phyloP scores from a whole-genome alignment of 2,329 filamentous ascomycete species.

The Aspergillus transmontanensis region DNA sequence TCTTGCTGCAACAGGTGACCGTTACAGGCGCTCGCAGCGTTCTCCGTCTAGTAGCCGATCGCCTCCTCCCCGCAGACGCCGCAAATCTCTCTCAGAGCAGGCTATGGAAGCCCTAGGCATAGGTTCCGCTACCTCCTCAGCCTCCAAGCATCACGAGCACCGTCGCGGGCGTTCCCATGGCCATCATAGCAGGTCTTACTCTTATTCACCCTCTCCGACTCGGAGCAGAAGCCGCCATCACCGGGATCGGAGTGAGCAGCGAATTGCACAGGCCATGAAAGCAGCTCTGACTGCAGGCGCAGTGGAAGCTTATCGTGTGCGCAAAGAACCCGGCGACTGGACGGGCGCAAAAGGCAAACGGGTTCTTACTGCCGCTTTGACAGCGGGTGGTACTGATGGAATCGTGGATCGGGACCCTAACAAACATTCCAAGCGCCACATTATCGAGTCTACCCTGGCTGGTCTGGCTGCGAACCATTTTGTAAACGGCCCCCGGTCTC shows the following conservation, averaged over 20 bases:
- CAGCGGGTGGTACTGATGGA: constrained; percentile 83
- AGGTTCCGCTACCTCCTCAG: constrained; percentile 49
- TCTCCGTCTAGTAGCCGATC: constrained; percentile 46
- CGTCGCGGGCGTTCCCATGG: constrained; percentile 43
- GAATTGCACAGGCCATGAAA: constrained; percentile 84
- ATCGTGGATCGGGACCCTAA: constrained; percentile 69
- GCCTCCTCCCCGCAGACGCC: constrained; percentile 39
- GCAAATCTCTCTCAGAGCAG: constrained; percentile 51
- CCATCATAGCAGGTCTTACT: constrained; percentile 47
- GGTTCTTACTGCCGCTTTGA: constrained; percentile 80
- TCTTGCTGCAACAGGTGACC: constrained; percentile 27
- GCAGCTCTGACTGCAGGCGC: constrained; percentile 88
- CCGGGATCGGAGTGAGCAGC: constrained; percentile 56
- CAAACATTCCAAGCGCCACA: constrained; percentile 75
- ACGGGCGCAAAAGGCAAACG: constrained; percentile 89
- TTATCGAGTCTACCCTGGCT: constrained; percentile 84
- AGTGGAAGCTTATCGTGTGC: constrained; percentile 85
- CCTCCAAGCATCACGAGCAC: constrained; percentile 51
- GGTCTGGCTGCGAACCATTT: constrained; percentile 84
- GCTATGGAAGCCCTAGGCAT: constrained; percentile 61
- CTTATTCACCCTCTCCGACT: constrained; percentile 51
- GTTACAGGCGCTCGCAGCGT: constrained; percentile 33
- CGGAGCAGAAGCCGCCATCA: constrained; percentile 57
- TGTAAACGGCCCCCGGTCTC: constrained; percentile 77
- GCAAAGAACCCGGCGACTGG: constrained; percentile 88